Conservation (phyloP, 2,329 filamentous ascomycete species). For the Fusarium irregulare region DNA sequence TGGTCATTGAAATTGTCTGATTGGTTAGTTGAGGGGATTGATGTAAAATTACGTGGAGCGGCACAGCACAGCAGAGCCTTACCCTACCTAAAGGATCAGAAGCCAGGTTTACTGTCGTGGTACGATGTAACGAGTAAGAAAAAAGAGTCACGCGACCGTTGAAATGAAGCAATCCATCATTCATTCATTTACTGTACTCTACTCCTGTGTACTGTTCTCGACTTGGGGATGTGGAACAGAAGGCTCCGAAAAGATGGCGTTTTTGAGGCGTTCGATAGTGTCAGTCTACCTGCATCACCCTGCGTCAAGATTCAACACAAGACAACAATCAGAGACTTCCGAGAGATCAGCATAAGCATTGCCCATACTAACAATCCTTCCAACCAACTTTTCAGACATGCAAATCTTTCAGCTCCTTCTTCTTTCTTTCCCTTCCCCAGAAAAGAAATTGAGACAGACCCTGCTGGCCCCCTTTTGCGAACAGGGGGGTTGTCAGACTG, state of each 20-base stretch:
- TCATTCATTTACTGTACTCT: background rate
- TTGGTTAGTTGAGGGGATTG: background rate
- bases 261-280: slow-evolving; percentile 5
- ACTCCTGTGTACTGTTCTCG: background rate
- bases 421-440: slow-evolving; percentile 18
- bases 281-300: background rate
- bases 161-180: background rate
- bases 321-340: background rate
- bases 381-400: background rate
- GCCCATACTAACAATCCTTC: background rate
- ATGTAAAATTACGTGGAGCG: slow-evolving; percentile 4
- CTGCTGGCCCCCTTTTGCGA: background rate
- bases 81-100: background rate
- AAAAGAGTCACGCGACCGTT: background rate
- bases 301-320: background rate
- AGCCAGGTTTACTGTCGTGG: background rate
- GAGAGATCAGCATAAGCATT: background rate
- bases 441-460: background rate
- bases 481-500: background rate
- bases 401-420: background rate
- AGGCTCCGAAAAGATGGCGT: background rate
- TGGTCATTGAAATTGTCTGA: slow-evolving; percentile 4
- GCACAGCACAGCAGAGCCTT: background rate
- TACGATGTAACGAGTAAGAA: background rate
- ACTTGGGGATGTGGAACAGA: background rate